These are phyloP conservation scores for Macadamia tetraphylla DNA, from an alignment of 164 flowering plant genomes.

Conservation along the genomic window DNA sequence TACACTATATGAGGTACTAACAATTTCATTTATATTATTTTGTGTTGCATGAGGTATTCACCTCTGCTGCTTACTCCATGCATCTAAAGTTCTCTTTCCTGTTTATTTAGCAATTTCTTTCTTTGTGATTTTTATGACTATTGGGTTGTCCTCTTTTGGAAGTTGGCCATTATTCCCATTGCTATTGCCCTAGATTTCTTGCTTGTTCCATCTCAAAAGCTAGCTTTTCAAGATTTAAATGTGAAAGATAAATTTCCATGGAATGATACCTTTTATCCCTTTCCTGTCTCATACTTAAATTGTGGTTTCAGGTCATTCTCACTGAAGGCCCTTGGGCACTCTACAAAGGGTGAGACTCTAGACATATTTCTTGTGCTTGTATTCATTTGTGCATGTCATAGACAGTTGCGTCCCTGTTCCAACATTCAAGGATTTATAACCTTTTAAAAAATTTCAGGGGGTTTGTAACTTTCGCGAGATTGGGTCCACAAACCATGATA, in stretches of 20 bases:
- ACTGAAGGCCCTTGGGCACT: conserved; percentile 77
- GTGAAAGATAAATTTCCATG: neutral
- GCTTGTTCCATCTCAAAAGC: neutral
- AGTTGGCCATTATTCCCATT: no score
- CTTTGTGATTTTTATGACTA: no score
- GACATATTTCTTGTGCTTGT: neutral
- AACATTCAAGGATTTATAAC: neutral
- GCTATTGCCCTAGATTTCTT: no score
- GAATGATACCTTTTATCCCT: neutral
- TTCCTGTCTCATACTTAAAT: conserved; percentile 7
- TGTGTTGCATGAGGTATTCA: neutral
- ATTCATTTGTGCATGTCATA: neutral
- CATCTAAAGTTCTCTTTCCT: neutral
- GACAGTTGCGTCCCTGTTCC: neutral
- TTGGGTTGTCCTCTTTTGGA: no score
- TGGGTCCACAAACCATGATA: conserved; percentile 85
- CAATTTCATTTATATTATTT: neutral
- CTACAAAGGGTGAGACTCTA: conserved; percentile 68
- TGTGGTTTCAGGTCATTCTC: conserved; percentile 48
- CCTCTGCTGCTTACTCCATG: neutral
- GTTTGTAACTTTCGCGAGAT: conserved; percentile 69
- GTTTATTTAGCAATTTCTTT: no score
- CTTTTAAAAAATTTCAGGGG: conserved; percentile 44
- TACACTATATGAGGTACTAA: neutral
- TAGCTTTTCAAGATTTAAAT: neutral